phyloP scores from a whole-genome alignment of 2,329 filamentous ascomycete genomes.

The Fusarium sp. region DNA sequence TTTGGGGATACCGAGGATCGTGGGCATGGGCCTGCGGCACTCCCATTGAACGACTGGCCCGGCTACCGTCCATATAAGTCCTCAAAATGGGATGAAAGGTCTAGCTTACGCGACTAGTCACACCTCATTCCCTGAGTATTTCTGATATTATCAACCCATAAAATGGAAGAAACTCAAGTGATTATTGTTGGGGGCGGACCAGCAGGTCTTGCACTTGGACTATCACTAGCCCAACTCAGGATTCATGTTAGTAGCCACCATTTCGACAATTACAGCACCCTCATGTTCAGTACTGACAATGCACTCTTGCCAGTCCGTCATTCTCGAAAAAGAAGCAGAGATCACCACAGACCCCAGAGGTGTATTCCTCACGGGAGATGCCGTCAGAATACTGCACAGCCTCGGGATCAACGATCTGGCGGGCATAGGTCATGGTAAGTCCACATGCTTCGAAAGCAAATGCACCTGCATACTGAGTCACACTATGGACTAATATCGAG shows the following conservation, averaged over 20 bases:
- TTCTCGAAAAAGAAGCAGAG: neutral
- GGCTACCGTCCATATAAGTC: neutral
- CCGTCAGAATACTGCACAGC: neutral
- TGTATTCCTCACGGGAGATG: neutral
- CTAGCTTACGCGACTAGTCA: fast-evolving
- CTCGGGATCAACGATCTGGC: neutral
- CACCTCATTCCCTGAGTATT: fast-evolving
- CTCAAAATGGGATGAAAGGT: no score
- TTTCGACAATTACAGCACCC: no score
- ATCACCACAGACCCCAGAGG: neutral
- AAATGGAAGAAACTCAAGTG: neutral
- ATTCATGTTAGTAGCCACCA: neutral
- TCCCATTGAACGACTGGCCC: neutral
- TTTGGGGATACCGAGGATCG: neutral
- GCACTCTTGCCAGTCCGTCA: neutral
- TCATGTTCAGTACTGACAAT: neutral
- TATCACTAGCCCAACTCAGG: neutral
- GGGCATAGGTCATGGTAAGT: neutral
- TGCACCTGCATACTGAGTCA: neutral
- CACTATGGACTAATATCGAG: fast-evolving
- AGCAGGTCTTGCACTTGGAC: neutral
- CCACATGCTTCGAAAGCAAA: fast-evolving
- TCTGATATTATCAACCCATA: no score
- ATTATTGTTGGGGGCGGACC: neutral
- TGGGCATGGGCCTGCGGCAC: neutral